A percentile compares a stretch with the other conserved stretches of the same genome.
These are phyloP conservation scores for Candida chilensis DNA, from an alignment of 805 yeast genomes.

Conservation along the genomic window DNA sequence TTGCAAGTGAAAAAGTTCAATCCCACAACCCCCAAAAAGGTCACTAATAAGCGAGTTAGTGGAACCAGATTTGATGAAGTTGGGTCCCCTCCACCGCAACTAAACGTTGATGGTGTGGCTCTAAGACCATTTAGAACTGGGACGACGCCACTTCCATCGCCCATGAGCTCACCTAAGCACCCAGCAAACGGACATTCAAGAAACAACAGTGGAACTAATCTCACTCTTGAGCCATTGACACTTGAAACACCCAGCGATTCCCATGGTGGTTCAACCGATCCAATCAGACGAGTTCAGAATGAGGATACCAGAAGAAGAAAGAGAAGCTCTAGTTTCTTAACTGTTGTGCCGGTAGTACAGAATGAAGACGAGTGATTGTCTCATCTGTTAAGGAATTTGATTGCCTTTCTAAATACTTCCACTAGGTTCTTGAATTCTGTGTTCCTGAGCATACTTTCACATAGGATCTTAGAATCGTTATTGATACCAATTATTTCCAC, in stretches of 20 bases:
- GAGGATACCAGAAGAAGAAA: neutral
- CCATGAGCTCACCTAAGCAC: constrained; percentile 23
- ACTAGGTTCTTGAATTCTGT: too few relatives aligned
- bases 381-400: too few relatives aligned
- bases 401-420: too few relatives aligned
- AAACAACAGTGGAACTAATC: neutral
- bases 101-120: constrained; percentile 19
- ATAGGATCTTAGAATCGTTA: too few relatives aligned
- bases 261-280: too few relatives aligned
- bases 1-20: constrained; percentile 10
- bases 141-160: constrained; percentile 29
- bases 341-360: too few relatives aligned
- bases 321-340: neutral
- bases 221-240: too few relatives aligned
- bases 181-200: constrained; percentile 5
- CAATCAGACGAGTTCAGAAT: too few relatives aligned
- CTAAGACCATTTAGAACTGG: constrained; percentile 32
- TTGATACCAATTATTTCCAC: too few relatives aligned
- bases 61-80: constrained; percentile 2
- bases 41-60: constrained; percentile 2
- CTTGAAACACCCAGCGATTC: too few relatives aligned
- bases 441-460: too few relatives aligned
- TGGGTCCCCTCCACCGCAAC: constrained; percentile 8
- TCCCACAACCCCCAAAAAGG: constrained; percentile 8
- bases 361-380: too few relatives aligned